These are phyloP conservation scores for Ciborinia camelliae DNA, from an alignment of 2,329 filamentous ascomycete genomes.

Conservation along the genomic window DNA sequence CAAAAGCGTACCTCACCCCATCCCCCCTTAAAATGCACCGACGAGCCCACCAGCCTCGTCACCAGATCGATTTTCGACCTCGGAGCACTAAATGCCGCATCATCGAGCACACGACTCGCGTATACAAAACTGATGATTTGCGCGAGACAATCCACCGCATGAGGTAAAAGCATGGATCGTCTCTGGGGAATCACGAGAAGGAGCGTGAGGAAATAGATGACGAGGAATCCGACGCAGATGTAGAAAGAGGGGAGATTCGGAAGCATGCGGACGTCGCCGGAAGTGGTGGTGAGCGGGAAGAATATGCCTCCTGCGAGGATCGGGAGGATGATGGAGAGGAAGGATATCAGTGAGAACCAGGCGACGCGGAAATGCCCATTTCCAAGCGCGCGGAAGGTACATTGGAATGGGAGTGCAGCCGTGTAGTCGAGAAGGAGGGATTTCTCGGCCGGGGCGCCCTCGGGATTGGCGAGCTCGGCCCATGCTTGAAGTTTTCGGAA, in stretches of 20 bases:
- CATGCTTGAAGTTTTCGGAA: constrained; percentile 67
- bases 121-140: constrained; percentile 77
- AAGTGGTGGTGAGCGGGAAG: constrained; percentile 62
- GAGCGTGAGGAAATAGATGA: constrained; percentile 65
- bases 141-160: constrained; percentile 67
- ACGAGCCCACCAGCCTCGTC: constrained; percentile 52
- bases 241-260: constrained; percentile 72
- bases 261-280: constrained; percentile 59
- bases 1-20: constrained; percentile 32
- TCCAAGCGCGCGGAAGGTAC: constrained; percentile 53
- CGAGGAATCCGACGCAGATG: constrained; percentile 67
- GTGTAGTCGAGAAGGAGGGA: constrained; percentile 70
- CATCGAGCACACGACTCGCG: constrained; percentile 66
- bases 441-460: constrained; percentile 58
- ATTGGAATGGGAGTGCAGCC: constrained; percentile 58
- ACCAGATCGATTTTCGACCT: constrained; percentile 66
- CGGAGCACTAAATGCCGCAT: constrained; percentile 69
- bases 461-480: constrained; percentile 55
- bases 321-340: constrained; percentile 60
- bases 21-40: constrained; percentile 16
- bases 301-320: constrained; percentile 68
- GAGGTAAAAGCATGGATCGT: constrained; percentile 63
- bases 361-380: constrained; percentile 64
- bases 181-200: constrained; percentile 60
- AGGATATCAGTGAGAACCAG: constrained; percentile 55